Evolutionary conservation across 371 early-diverging fungal species (phyloP).

Genomic region (Phascolomyces articulosus): DNA sequence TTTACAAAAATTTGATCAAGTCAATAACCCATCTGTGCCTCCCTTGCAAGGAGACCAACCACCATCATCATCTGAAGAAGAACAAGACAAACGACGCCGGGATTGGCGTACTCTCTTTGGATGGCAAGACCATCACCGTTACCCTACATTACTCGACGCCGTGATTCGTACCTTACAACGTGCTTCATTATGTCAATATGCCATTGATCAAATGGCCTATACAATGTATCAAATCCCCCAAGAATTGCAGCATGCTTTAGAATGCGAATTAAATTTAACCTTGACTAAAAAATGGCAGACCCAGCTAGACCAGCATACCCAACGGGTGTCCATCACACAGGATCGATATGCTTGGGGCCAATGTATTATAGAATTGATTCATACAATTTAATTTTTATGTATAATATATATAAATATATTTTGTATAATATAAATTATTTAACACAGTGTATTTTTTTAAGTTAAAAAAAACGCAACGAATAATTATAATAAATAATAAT

Average conservation of each 20-base stretch:
- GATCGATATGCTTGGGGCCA: constrained; percentile 8
- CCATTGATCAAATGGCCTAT: constrained; percentile 46
- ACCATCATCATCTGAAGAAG: too few species aligned
- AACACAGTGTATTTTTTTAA: not conserved
- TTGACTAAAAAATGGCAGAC: constrained; percentile 17
- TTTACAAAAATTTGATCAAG: not conserved
- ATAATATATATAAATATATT: too few species aligned
- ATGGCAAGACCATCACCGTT: not conserved
- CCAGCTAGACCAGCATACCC: not conserved
- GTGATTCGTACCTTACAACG: constrained; percentile 24
- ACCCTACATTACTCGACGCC: not conserved
- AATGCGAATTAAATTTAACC: constrained; percentile 33
- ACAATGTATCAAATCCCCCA: constrained; percentile 34
- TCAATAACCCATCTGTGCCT: too few species aligned
- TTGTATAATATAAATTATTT: not conserved
- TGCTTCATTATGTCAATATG: constrained; percentile 40
- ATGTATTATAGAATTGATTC: constrained; percentile 8
- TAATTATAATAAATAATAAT: not conserved
- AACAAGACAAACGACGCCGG: too few species aligned
- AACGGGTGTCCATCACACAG: too few species aligned
- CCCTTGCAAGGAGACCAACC: too few species aligned
- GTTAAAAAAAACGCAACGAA: not conserved
- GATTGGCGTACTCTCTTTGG: not conserved
- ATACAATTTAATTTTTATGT: not conserved
- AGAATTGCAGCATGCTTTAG: constrained; percentile 35